These are phyloP conservation scores for Crucibulum laeve DNA, from an alignment of 768 basidiomycete genomes.

Conservation along the genomic window DNA sequence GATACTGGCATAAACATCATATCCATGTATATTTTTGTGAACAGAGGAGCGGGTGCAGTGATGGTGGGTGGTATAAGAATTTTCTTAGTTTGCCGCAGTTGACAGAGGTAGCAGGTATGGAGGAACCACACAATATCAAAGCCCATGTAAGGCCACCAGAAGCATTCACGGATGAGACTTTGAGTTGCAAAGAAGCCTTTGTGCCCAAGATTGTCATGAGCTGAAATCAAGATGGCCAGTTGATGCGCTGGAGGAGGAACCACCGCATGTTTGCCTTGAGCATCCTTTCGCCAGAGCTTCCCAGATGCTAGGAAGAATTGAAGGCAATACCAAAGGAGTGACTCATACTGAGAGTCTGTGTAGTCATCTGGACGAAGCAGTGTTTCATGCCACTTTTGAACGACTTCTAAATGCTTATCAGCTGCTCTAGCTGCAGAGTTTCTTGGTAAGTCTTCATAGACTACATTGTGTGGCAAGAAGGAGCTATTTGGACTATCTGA, in stretches of 20 bases:
- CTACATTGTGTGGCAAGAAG: no score
- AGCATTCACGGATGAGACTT: constrained; percentile 15
- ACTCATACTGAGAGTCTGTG: background rate
- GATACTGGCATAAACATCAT: constrained; percentile 34
- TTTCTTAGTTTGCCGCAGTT: constrained; percentile 15
- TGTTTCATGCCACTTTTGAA: no score
- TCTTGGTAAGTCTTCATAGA: no score
- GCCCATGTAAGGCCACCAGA: constrained; percentile 25
- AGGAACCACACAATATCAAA: constrained; percentile 19
- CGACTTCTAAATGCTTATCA: no score
- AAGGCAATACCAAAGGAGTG: constrained; percentile 2
- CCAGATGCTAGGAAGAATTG: constrained; percentile 12
- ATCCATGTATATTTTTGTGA: constrained; percentile 32
- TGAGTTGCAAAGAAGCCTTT: constrained; percentile 18
- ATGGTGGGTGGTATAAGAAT: constrained; percentile 19
- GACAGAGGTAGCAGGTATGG: constrained; percentile 23
- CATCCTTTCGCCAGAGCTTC: constrained; percentile 13
- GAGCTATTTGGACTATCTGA: no score
- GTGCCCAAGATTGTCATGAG: constrained; percentile 21
- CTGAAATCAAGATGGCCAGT: constrained; percentile 10
- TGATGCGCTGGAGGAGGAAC: constrained; percentile 8
- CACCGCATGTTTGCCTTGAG: constrained; percentile 13
- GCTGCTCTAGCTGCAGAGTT: no score
- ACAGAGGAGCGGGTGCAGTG: constrained; percentile 19
- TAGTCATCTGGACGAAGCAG: constrained; percentile 7